Evolutionary conservation across 2,329 filamentous ascomycete species (phyloP).

Genomic region (Phoma sp.): DNA sequence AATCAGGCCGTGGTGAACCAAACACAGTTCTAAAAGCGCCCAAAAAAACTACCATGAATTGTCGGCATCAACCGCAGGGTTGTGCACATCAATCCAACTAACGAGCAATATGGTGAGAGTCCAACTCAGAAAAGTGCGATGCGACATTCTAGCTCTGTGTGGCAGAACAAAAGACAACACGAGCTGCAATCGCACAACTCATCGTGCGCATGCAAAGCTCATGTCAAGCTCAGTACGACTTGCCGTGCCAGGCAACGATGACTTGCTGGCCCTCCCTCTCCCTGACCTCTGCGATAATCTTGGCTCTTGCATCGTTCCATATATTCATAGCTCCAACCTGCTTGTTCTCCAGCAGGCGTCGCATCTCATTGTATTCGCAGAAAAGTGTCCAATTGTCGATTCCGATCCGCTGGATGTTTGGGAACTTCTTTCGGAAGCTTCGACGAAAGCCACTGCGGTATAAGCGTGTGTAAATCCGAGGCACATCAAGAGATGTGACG

Average conservation of each 20-base stretch:
- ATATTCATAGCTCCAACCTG: not conserved
- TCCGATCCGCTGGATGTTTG: slow-evolving; percentile 15
- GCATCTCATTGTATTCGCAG: not conserved
- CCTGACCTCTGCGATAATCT: not conserved
- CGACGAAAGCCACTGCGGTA: slow-evolving; percentile 17
- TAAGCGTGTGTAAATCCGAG: slow-evolving; percentile 9
- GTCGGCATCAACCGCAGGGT: too few relatives aligned
- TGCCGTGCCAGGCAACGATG: too few relatives aligned
- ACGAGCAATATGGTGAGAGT: too few relatives aligned
- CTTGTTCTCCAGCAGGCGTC: not conserved
- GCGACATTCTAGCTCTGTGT: too few relatives aligned
- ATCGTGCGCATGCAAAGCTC: not conserved
- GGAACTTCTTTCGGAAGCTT: slow-evolving; percentile 14
- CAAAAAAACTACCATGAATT: too few relatives aligned
- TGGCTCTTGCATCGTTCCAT: not conserved
- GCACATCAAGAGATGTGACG: slow-evolving; percentile 17
- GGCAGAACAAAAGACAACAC: too few relatives aligned
- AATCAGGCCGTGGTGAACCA: too few relatives aligned
- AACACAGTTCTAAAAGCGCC: too few relatives aligned
- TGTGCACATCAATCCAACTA: too few relatives aligned
- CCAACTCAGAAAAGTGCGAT: too few relatives aligned
- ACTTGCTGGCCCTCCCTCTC: not conserved
- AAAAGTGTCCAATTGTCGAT: slow-evolving; percentile 10
- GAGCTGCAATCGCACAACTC: not conserved
- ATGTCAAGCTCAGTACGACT: too few relatives aligned